Evolutionary conservation across 441 rosid species (phyloP).

Genomic region (Macaranga tanarius): DNA sequence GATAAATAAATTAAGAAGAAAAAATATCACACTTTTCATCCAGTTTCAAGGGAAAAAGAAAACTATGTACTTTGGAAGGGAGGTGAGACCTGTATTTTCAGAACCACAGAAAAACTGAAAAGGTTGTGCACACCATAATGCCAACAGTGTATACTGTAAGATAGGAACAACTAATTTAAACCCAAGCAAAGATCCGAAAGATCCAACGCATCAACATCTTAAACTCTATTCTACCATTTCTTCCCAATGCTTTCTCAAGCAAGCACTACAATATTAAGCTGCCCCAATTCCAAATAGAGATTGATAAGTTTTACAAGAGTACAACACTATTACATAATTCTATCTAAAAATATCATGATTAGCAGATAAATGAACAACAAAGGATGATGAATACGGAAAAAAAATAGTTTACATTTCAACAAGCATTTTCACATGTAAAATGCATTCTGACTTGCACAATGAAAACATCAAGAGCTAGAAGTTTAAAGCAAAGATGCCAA

Average conservation of each 20-base stretch:
- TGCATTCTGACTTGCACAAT: slow-evolving; percentile 67
- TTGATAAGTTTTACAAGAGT: not conserved
- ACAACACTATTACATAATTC: too few species aligned
- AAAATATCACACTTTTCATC: too few species aligned
- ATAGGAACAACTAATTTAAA: not conserved
- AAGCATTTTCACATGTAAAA: too few species aligned
- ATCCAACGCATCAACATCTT: not conserved
- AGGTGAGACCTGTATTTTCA: not conserved
- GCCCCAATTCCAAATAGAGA: not conserved
- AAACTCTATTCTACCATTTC: not conserved
- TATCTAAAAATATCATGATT: not conserved
- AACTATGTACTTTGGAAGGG: not conserved
- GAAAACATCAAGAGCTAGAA: slow-evolving; percentile 77
- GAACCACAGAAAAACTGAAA: not conserved
- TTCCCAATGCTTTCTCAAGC: not conserved
- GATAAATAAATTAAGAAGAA: too few species aligned
- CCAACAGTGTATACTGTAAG: not conserved
- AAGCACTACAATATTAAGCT: not conserved
- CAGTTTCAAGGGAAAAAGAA: too few species aligned
- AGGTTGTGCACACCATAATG: not conserved
- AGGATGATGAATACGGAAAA: too few species aligned
- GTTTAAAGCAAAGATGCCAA: slow-evolving; percentile 75
- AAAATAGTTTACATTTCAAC: too few species aligned
- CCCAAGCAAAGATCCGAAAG: not conserved
- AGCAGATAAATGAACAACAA: not conserved